Conservation (phyloP, 179 eudicot species). For the Silene noctiflora region DNA sequence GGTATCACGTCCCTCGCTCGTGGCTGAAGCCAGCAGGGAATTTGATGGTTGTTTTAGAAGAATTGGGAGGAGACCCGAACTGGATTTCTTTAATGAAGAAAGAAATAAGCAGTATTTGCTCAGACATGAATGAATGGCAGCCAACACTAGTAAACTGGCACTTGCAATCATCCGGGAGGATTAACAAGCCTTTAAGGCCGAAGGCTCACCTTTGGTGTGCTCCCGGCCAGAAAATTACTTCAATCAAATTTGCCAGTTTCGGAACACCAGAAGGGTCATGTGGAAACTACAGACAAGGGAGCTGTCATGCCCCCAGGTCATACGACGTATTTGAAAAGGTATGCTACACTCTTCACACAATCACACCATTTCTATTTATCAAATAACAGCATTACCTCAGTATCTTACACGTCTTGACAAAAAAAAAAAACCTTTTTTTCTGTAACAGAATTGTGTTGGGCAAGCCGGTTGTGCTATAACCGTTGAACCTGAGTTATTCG, state of each 20-base stretch:
- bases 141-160: conserved; percentile 72
- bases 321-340: conserved; percentile 83
- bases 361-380: too few relatives aligned
- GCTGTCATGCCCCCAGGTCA: conserved; percentile 70
- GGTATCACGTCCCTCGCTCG: conserved; percentile 96
- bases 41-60: conserved; percentile 83
- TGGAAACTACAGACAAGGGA: conserved; percentile 77
- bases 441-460: conserved; percentile 52
- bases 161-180: conserved; percentile 66
- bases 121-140: conserved; percentile 89
- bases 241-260: conserved; percentile 94
- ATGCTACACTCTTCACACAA: conserved; percentile 14
- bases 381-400: too few relatives aligned
- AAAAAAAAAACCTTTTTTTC: conserved; percentile 1
- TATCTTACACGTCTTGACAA: neutral
- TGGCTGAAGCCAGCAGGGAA: conserved; percentile 84
- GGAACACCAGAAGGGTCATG: conserved; percentile 89
- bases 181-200: conserved; percentile 65
- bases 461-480: conserved; percentile 57
- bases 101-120: conserved; percentile 69
- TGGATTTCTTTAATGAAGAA: conserved; percentile 72
- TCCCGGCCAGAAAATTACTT: conserved; percentile 71
- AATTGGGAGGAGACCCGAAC: conserved; percentile 81
- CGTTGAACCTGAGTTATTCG: conserved; percentile 69
- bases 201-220: conserved; percentile 84